Conservation (phyloP, 257 asterid genomes). For the Nicotiana otophora region DNA sequence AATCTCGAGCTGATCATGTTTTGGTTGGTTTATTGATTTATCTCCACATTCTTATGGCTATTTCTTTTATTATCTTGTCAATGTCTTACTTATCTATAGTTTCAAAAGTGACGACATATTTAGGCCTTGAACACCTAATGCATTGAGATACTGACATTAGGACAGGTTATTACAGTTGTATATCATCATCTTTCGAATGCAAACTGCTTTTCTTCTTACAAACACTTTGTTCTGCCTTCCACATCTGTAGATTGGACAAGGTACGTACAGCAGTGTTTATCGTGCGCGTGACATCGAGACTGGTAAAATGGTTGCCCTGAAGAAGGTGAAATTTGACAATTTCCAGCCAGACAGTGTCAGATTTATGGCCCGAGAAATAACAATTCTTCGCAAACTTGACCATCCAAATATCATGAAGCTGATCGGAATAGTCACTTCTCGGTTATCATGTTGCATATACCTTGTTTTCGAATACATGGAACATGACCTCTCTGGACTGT, state of each 20-base stretch:
- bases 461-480: constrained; percentile 98
- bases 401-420: constrained; percentile 93
- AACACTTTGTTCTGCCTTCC: neutral
- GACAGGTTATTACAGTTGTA: neutral
- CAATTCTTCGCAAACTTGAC: constrained; percentile 69
- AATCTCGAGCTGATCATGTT: neutral
- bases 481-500: constrained; percentile 85
- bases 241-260: constrained; percentile 77
- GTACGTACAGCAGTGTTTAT: constrained; percentile 89
- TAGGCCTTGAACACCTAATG: neutral
- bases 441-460: constrained; percentile 61
- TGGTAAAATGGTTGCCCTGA: constrained; percentile 72
- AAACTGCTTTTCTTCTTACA: neutral
- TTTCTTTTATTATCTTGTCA: neutral
- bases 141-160: neutral
- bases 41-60: neutral
- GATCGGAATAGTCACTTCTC: constrained; percentile 85
- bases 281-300: constrained; percentile 71
- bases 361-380: constrained; percentile 89
- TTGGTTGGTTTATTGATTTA: neutral
- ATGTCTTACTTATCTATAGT: neutral
- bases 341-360: constrained; percentile 83
- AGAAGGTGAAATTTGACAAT: constrained; percentile 89
- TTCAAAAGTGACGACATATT: neutral
- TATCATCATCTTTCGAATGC: neutral